phyloP scores from a whole-genome alignment of 305 asterid genomes.

The Solanum hybrid region DNA sequence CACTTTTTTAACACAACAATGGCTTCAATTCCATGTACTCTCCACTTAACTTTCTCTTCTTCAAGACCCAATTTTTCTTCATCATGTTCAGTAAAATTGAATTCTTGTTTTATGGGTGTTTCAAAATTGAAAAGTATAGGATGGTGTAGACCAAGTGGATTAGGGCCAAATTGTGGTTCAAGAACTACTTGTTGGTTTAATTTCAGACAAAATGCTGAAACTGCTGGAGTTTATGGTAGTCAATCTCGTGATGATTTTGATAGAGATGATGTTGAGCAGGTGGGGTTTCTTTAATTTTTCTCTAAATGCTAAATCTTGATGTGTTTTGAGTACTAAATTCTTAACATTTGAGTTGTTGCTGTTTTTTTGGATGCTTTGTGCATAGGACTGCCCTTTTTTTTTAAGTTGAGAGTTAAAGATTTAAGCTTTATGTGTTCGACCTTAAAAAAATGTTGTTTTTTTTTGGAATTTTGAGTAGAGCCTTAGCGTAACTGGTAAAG shows the following conservation, averaged over 20 bases:
- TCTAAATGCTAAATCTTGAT: background rate
- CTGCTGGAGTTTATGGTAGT: constrained; percentile 90
- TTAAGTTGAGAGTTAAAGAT: too few relatives aligned
- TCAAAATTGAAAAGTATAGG: constrained; percentile 17
- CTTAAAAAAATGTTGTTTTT: too few relatives aligned
- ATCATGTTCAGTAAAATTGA: constrained; percentile 6
- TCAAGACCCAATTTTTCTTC: constrained; percentile 2
- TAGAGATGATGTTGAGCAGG: constrained; percentile 96
- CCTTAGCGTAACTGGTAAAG: too few relatives aligned
- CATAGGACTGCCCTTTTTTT: background rate
- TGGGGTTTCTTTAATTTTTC: constrained; percentile 1
- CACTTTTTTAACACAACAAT: constrained; percentile 10
- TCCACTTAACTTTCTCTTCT: constrained; percentile 27
- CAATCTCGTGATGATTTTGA: constrained; percentile 83
- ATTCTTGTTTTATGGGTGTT: constrained; percentile 23
- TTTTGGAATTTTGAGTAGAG: background rate
- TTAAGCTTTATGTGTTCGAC: too few relatives aligned
- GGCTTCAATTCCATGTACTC: constrained; percentile 42
- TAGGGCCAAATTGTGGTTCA: constrained; percentile 49
- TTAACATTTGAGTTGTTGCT: background rate
- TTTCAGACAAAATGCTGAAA: constrained; percentile 82
- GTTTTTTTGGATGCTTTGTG: background rate
- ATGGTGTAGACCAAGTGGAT: constrained; percentile 34
- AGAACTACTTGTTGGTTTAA: constrained; percentile 70
- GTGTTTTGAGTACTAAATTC: background rate